Evolutionary conservation across 1,139 yeast genomes (phyloP), one percentile per base, ranked within the genome.

Genomic region (Scheffersomyces parashehatae): DNA sequence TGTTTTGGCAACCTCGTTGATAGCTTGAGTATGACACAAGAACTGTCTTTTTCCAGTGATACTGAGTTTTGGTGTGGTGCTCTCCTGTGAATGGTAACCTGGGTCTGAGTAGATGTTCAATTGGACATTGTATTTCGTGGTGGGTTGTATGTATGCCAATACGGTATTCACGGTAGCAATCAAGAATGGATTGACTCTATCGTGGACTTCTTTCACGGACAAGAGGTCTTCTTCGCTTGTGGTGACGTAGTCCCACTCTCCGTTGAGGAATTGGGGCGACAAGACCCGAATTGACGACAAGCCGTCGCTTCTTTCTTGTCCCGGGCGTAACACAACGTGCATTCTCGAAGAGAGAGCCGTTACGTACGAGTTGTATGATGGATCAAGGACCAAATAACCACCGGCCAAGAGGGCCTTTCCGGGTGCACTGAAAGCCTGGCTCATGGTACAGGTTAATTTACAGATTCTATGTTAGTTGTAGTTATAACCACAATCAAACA

Each of bases 401-500:
- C 99, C 99, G 0, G 95, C 97, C 13, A 93, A 58, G 31, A 93
- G 72, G 1, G 97, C 98, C 64, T 93, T 93, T 0, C 98, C 97
- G 0, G 99, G 98, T 0, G 98, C 95, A 58, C 97, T 87, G 59
- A 82, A 90, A 13, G 69, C 78, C 40, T 53, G 55, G 53, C 41
- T 28, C 48, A 41, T 43, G 5, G 36, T 13, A 2, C 20, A 13
- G 16, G 36, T 26, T 13, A 8, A 6, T 33, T 13, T 14, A 20
- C 26, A 20, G 26, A 6, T 20, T 20, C 26, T 20, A 20, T 6
- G 20, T 13, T 13, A 13, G 14, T 13, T 13, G 3, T 16, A 16
- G 6, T 16, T 16, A 16, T 5, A 5, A 16, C 6, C 20, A 5
- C 20, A 5, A 5, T 5, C 4, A 16, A 16, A 16, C 20, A 16